These are phyloP conservation scores for Furculomyces boomerangus DNA, from an alignment of 371 early-diverging fungal genomes.

Conservation along the genomic window DNA sequence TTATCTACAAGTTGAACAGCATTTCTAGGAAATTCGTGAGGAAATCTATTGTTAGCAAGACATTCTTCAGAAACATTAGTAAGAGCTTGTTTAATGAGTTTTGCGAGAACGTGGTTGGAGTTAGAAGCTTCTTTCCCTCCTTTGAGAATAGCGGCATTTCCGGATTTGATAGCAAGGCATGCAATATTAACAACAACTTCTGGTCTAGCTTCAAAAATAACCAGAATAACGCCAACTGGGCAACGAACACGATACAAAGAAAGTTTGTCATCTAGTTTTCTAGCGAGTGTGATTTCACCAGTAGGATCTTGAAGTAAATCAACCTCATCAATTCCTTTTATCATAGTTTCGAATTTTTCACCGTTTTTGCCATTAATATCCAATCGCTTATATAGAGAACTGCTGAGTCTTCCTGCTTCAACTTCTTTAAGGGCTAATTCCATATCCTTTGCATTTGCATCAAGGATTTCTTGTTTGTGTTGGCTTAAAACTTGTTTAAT, in stretches of 20 bases:
- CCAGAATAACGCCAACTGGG: constrained; percentile 85
- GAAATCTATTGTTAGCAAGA: constrained; percentile 3
- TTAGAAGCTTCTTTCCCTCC: constrained; percentile 73
- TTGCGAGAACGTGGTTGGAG: constrained; percentile 58
- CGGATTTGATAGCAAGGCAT: constrained; percentile 84
- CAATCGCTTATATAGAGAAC: constrained; percentile 70
- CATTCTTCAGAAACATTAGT: constrained; percentile 25
- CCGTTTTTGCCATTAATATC: constrained; percentile 62
- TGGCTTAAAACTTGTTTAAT: constrained; percentile 53
- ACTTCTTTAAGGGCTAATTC: constrained; percentile 59
- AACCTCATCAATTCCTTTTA: constrained; percentile 80
- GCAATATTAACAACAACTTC: constrained; percentile 95
- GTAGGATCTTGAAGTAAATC: constrained; percentile 68
- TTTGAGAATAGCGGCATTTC: constrained; percentile 92
- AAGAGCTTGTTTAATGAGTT: constrained; percentile 61
- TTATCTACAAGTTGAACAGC: constrained; percentile 78
- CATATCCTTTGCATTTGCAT: constrained; percentile 66
- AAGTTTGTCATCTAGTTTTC: constrained; percentile 58
- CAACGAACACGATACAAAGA: constrained; percentile 76
- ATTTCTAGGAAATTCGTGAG: constrained; percentile 32
- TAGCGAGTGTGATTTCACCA: constrained; percentile 61
- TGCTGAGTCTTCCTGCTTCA: constrained; percentile 48
- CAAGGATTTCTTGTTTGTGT: constrained; percentile 47
- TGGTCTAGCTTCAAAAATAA: constrained; percentile 96
- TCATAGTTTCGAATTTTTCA: constrained; percentile 64